phyloP scores from a whole-genome alignment of 257 asterid genomes.

The Fraxinus excelsior region DNA sequence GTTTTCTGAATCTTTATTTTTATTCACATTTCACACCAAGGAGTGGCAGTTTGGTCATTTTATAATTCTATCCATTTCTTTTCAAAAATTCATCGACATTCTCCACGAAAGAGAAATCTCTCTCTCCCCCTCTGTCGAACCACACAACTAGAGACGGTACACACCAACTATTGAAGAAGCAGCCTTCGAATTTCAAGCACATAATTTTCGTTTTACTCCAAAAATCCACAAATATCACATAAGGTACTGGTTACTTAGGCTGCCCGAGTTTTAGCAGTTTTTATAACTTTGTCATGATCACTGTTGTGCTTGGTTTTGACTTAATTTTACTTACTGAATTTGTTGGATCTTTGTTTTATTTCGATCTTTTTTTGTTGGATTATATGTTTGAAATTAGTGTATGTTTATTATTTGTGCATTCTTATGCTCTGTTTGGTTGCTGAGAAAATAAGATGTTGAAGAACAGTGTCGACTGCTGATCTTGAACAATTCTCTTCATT shows the following conservation, averaged over 20 bases:
- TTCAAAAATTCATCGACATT: neutral
- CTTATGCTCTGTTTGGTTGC: neutral
- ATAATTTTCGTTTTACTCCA: neutral
- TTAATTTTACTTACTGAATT: neutral
- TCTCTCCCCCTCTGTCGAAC: neutral
- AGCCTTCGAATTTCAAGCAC: neutral
- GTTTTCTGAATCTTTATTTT: no score
- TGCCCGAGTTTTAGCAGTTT: neutral
- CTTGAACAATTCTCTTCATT: neutral
- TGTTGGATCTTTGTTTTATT: neutral
- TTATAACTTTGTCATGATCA: neutral
- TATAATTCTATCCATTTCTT: neutral
- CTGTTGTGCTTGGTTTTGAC: neutral
- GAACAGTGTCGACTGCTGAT: neutral
- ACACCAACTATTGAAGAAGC: neutral
- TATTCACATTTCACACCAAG: no score
- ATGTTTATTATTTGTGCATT: neutral
- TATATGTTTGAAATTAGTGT: neutral
- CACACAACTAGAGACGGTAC: neutral
- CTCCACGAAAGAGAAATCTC: neutral
- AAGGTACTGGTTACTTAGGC: neutral
- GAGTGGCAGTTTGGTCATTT: constrained; percentile 4
- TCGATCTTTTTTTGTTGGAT: neutral
- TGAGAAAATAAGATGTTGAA: neutral
- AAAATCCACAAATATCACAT: neutral